Base-by-base conservation (phyloP, 345 rosid species). In the Corchorus olitorius region DNA sequence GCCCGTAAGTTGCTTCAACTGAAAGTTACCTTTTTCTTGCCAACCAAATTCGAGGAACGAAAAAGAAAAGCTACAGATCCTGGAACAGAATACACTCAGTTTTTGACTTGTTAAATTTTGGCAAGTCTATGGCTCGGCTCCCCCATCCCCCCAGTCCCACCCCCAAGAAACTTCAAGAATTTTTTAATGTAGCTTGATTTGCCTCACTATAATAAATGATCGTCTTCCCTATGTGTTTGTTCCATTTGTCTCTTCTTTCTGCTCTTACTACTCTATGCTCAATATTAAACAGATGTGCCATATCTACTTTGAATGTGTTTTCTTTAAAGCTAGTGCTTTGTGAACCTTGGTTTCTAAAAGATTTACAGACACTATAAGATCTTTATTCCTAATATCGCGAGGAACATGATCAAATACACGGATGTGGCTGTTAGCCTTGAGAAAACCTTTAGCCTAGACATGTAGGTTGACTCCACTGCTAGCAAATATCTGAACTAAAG, bases 21-120 rank as follows among this genome's bases (percentile, higher is more conserved):
- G 4, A 79, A 59, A 60, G 90, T 87, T 62, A 71, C 87, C 17
- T 86, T 85, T 78, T 27, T 16, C 61, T 65, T 82, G 79, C 76
- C 84, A 46, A 4, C 8, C 17, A 50, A 80, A 43, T 70, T 74
- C 5, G 76, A 74, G 54, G 78, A 81, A 43, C 43, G 17, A 43
- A 65, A 58, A 20, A 65, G 72, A 70, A 75, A 27, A 72, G 49
- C 33, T n/a, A 41, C 41, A 53, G 61, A 12, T 4, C 50, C 54
- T 20, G 20, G 17, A 74, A 58, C 66, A 17, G 48, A 70, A 46
- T 71, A 59, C 65, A 35, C 77, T 39, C 61, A 59, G 16, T 27
- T 39, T 70, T 33, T 37, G 11, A 50, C 46, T 73, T 61, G 15
- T 58, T 73, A 37, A 76, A 64, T 61, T 58, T 60, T 7, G 43